Base-by-base conservation (phyloP, 495 filamentous ascomycete genomes). In the Neurospora hispaniola region DNA sequence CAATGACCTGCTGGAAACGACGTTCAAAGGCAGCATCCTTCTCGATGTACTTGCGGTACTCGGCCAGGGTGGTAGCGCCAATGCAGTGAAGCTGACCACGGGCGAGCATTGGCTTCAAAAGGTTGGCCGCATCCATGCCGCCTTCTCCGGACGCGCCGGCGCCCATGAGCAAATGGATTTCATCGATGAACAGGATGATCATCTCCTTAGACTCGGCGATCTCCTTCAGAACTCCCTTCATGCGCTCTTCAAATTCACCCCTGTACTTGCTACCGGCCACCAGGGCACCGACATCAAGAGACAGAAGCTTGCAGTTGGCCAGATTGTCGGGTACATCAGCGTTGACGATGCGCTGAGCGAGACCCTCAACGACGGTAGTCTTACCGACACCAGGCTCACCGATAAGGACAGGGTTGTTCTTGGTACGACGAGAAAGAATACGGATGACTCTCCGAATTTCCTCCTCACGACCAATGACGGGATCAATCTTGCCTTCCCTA, bases 11-110 rank as follows among this genome's bases (percentile, higher is more conserved):
- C 81, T 99, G 96, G 86, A 99, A 99, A 79, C 96, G 92, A 78
- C 96, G 94, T 81, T 98, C 96, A 79, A 99, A 98, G 68, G 96
- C 96, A 62, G 92, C 91, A 76, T 99, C 96, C 82, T 99, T 99
- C 81, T 99, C 96, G 73, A 99, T 98, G 81, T 99, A 98, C 82
- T 99, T 99, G 76, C 96, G 90, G 83, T 98, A 99, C 81, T 99
- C 96, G 73, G 89, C 88, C 69, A 99, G 85, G 2, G 96, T 99
- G 0, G 96, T 99, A 2, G 96, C 96, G 80, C 96, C 96, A 74
- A 98, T 98, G 78, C 96, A 99, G 85, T 99, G 96, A 70, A 99
- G 86, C 80, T 98, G 94, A 27, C 96, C 96, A 78, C 96, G 89
- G 72, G 96, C 96, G 72, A 98, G 87, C 93, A 98, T 97, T 7